Base-by-base conservation (phyloP, 2,329 filamentous ascomycete species). In the Trichoderma sp. region DNA sequence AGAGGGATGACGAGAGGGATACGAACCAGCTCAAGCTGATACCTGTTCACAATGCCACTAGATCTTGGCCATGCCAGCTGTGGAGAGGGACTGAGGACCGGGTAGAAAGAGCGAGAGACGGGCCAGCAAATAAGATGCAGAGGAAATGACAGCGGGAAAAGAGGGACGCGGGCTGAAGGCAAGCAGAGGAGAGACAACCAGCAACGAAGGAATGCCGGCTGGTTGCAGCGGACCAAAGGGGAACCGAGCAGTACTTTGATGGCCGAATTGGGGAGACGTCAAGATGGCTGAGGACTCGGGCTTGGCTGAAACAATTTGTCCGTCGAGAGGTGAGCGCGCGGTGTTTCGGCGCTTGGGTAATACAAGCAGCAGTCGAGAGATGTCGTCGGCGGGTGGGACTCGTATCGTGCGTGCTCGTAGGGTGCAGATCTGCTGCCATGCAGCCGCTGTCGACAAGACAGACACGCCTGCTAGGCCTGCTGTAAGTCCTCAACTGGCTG, bases 171-270 rank as follows among this genome's bases (percentile, higher is more conserved):
- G 52, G 59, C 55, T 43, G 58, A 47, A 31, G 55, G 33, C 60
- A 49, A 37, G 55, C 40, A 33, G 40, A 29, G 60, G 63, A 53
- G 56, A 40, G 31, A 56, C 59, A 60, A 29, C 4, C 21, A 35
- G 31, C 43, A n/a, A 35, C 31, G 53, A 60, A 71, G 70, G 70
- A 72, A 72, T 71, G 67, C 59, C 59, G 40, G 29, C 37, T 62
- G 53, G 71, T 57, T 35, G 58, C 67, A 37, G 58, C 61, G 37
- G 53, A 59, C 67, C 49, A 56, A 69, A 69, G 64, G 70, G 70
- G 57, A 71, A 70, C 37, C 55, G 49, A 43, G 55, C 69, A 68
- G 69, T 67, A 69, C 70, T 68, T 56, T 56, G 57, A 59, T 57
- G 63, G 61, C 69, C 68, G 40, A 70, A 47, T 47, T 27, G 66